A percentile compares a stretch with the other conserved stretches of the same genome.
Evolutionary conservation across 2,329 filamentous ascomycete species (phyloP).

Genomic region (Biscogniauxia mediterranea): DNA sequence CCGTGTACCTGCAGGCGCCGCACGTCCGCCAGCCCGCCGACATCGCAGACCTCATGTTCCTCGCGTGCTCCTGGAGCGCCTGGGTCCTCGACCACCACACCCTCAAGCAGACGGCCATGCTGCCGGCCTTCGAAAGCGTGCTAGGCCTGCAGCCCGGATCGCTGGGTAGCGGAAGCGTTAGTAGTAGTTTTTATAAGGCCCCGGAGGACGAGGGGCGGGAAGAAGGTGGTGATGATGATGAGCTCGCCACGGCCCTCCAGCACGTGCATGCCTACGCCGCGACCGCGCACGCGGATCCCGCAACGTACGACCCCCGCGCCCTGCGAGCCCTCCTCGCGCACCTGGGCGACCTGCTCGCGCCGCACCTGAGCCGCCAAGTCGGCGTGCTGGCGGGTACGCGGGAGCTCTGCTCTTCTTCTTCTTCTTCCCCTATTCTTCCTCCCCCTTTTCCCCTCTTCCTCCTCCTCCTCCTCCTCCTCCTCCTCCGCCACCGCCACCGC

Average conservation of each 20-base stretch:
- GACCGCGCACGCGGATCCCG: slow-evolving; percentile 7
- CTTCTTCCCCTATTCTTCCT: neutral
- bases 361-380: slow-evolving; percentile 15
- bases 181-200: no score
- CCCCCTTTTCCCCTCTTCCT: neutral
- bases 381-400: slow-evolving; percentile 12
- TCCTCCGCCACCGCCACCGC: neutral
- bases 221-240: neutral
- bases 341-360: slow-evolving; percentile 14
- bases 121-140: slow-evolving; percentile 30
- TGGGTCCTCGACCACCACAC: slow-evolving; percentile 33
- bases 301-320: slow-evolving; percentile 4
- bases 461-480: slow-evolving; percentile 5
- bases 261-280: slow-evolving; percentile 15
- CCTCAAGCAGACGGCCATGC: slow-evolving; percentile 30
- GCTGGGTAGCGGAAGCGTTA: slow-evolving; percentile 8
- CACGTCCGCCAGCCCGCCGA: slow-evolving; percentile 28
- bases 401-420: slow-evolving; percentile 12
- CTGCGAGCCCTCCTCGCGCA: slow-evolving; percentile 7
- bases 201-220: slow-evolving; percentile 1
- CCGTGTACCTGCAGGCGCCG: slow-evolving; percentile 36
- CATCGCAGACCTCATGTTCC: slow-evolving; percentile 33
- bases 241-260: slow-evolving; percentile 10
- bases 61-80: slow-evolving; percentile 30
- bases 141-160: slow-evolving; percentile 22